Base-by-base conservation (phyloP, 345 rosid genomes). In the Bruguiera parviflora region DNA sequence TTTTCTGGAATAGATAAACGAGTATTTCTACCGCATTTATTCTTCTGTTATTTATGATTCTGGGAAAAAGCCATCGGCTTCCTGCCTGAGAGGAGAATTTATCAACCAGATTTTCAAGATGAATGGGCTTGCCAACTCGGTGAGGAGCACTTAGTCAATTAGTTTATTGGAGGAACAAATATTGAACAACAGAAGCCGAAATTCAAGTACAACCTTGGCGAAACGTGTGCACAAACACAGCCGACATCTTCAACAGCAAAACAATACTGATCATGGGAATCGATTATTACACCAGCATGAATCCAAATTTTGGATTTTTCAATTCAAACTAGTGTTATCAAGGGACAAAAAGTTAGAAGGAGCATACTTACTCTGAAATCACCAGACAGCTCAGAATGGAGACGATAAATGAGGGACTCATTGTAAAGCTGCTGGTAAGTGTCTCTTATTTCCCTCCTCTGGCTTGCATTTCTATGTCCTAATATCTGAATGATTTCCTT, bases 391-490 rank as follows among this genome's bases (percentile, higher is more conserved):
- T 95, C 97, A 31, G 91, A 83, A 53, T 72, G 2, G 46, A 92
- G 90, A 62, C 71, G 85, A 69, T 82, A 80, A 64, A 86, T 75
- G 64, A 95, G 96, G 51, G 79, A 77, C 81, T 86, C 75, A 53
- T 83, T 77, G 77, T 85, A 88, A 71, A 83, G 89, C 73, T 78
- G 80, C 78, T 55, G 71, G 71, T 88, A 95, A 32, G 83, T 69
- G 21, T 92, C 96, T 70, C 80, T 80, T 62, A 95, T 95, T 65
- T 61, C 65, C 78, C 58, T 85, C 79, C 96, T 90, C 51, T 95
- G 99, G 67, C 61, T 84, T 43, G 88, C 90, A 71, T 86, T 84
- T 82, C 99, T 79, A 69, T 74, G 81, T 6, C 99, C 96, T 24
- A 95, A 75, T 18, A 88, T 67, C 75, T 70, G 49, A 73, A 83